Base-by-base conservation (phyloP, 352 stramenopile genomes). In the Globisporangium polare region DNA sequence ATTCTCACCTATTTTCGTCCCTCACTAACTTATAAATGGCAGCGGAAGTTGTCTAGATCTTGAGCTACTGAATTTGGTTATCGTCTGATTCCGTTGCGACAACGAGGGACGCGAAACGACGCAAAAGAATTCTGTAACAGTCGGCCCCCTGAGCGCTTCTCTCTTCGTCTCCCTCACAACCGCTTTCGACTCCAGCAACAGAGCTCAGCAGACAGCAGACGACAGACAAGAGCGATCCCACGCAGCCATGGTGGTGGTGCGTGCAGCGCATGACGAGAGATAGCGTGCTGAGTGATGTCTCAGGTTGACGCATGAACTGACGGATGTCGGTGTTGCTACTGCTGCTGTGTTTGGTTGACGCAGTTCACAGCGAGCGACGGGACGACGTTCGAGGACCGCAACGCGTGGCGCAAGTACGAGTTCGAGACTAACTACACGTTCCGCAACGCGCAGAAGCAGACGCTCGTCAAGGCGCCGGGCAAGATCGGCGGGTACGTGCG, bases 351-450 rank as follows among this genome's bases (percentile, higher is more conserved):
- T n/a, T n/a, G n/a, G 5, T 10, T 60, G 47, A 24, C 35, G 20
- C 58, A 78, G 60, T 97, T 95, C 63, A 86, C 78, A 27, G 88
- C 89, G n/a, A 90, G 72, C n/a, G 89, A 97, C 66, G 89, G 90
- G 20, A 95, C 74, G 43, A 79, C 79, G 67, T 97, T 97, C 33
- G 77, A 88, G 41, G 84, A 96, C 67, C 82, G 88, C 53, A 69
- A 78, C 47, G 76, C 75, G 22, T 97, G 88, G 79, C 78, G 86
- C 39, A 81, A 89, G 58, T 95, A 97, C 63, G 88, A 97, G 71
- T 96, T 97, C 67, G 86, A 96, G 60, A 94, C 85, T 51, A 94
- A 94, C 56, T 98, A 95, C 73, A 96, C 90, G 53, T 97, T 97
- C 75, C 81, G 86, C 46, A 89, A 95, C 76, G 90, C 90, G 65